Percentiles rank a stretch among this genome's conserved stretches.
These are phyloP conservation scores for Pterocarpus santalinus DNA, from an alignment of 306 rosid genomes.

Conservation along the genomic window DNA sequence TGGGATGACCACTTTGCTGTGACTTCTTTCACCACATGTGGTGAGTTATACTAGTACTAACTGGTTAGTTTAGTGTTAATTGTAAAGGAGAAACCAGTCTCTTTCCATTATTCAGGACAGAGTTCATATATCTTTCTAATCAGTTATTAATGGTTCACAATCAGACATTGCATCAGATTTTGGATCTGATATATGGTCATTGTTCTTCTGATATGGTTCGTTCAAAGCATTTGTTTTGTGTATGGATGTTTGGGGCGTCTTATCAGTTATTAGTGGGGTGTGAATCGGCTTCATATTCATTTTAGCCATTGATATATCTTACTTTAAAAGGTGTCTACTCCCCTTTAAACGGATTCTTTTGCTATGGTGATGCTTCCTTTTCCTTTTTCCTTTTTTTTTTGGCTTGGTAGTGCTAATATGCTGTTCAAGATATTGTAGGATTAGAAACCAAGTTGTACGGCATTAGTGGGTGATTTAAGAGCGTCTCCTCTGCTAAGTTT, in stretches of 20 bases:
- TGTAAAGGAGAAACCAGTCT: constrained; percentile 23
- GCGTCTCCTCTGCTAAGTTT: too few species aligned
- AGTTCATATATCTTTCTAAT: constrained; percentile 6
- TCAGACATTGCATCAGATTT: neutral
- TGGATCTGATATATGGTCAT: neutral
- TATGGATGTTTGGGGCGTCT: neutral
- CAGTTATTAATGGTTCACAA: neutral
- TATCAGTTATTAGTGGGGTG: neutral
- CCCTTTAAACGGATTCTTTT: too few species aligned
- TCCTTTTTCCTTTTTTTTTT: too few species aligned
- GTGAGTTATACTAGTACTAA: constrained; percentile 11
- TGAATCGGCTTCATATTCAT: too few species aligned
- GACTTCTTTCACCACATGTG: constrained; percentile 19
- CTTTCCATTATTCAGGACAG: constrained; percentile 13
- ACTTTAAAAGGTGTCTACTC: too few species aligned
- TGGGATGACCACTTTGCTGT: constrained; percentile 17
- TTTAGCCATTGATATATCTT: too few species aligned
- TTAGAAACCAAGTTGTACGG: too few species aligned
- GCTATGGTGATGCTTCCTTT: too few species aligned
- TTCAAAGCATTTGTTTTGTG: constrained; percentile 20
- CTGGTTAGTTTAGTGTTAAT: constrained; percentile 13
- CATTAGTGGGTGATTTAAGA: too few species aligned
- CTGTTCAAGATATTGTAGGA: too few species aligned
- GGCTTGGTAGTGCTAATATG: too few species aligned
- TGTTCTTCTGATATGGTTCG: constrained; percentile 5